Percentiles rank a stretch among this genome's conserved stretches.
Conservation (phyloP, 2,329 filamentous ascomycete genomes). For the Cercospora citrullina region DNA sequence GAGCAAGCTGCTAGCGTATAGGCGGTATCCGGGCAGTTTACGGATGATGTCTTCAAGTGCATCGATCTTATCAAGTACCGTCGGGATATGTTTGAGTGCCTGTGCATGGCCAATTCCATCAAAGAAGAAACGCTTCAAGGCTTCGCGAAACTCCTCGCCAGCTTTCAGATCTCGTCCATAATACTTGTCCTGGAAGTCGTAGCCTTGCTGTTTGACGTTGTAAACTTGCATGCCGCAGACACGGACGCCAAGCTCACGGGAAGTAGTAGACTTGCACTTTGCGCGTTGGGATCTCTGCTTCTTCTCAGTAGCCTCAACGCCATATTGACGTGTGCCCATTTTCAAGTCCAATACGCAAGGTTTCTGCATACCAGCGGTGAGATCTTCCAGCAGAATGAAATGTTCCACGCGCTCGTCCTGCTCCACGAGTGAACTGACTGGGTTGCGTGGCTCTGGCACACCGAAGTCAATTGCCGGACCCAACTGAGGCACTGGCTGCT, state of each 20-base stretch:
- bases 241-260: constrained; percentile 83
- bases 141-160: constrained; percentile 83
- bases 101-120: constrained; percentile 80
- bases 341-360: constrained; percentile 97
- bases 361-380: constrained; percentile 93
- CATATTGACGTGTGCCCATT: constrained; percentile 97
- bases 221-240: constrained; percentile 96
- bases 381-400: constrained; percentile 88
- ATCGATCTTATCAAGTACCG: constrained; percentile 79
- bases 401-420: constrained; percentile 74
- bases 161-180: constrained; percentile 86
- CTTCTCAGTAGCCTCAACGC: constrained; percentile 85
- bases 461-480: constrained; percentile 36
- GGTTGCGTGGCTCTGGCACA: constrained; percentile 41
- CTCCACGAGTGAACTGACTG: constrained; percentile 49
- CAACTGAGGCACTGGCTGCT: constrained; percentile 22
- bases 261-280: constrained; percentile 92
- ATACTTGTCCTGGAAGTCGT: constrained; percentile 98
- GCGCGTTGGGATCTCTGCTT: constrained; percentile 90
- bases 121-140: constrained; percentile 85
- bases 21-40: constrained; percentile 78
- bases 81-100: constrained; percentile 82
- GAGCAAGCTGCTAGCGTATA: constrained; percentile 91
- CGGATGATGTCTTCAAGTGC: constrained; percentile 81
- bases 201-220: constrained; percentile 79